phyloP scores from a whole-genome alignment of 208 protist species.

The Angomonas desouzai region DNA sequence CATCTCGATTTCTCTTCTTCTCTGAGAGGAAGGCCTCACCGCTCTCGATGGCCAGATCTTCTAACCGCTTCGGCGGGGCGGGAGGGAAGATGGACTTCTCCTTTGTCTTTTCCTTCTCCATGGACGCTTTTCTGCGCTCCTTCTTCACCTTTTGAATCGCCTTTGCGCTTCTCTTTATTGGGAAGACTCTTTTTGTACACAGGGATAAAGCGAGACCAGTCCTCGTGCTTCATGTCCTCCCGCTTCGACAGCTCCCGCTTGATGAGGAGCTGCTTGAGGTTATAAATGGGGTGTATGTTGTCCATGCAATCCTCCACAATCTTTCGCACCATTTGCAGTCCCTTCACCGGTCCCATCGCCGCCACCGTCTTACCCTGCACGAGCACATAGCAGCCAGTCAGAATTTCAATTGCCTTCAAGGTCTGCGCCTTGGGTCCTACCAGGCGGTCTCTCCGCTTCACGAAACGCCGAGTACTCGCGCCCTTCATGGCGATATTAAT shows the following conservation, averaged over 20 bases:
- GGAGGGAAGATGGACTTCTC: conserved; percentile 82
- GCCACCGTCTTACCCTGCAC: conserved; percentile 98
- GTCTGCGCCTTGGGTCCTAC: conserved; percentile 98
- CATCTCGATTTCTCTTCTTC: conserved; percentile 44
- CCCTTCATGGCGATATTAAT: conserved; percentile 98
- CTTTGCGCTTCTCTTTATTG: conserved; percentile 90
- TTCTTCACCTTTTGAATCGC: conserved; percentile 85
- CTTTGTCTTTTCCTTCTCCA: conserved; percentile 68
- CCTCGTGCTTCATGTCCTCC: conserved; percentile 94
- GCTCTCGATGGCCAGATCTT: conserved; percentile 91
- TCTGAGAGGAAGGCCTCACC: conserved; percentile 82
- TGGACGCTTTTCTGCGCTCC: conserved; percentile 52
- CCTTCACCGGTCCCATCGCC: conserved; percentile 95
- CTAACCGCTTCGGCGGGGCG: conserved; percentile 79
- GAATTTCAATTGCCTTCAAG: conserved; percentile 97
- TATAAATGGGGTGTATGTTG: conserved; percentile 99
- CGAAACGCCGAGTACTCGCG: conserved; percentile 96
- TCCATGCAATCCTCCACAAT: conserved; percentile 99
- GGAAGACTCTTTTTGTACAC: conserved; percentile 92
- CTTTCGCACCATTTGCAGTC: conserved; percentile 94
- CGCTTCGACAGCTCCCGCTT: conserved; percentile 98
- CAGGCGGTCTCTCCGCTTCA: conserved; percentile 98
- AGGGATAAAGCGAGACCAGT: conserved; percentile 98
- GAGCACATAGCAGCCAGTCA: conserved; percentile 99
- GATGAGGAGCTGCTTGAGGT: conserved; percentile 99